phyloP scores from a whole-genome alignment of 208 protist genomes.

The Wallacemonas sp. region DNA sequence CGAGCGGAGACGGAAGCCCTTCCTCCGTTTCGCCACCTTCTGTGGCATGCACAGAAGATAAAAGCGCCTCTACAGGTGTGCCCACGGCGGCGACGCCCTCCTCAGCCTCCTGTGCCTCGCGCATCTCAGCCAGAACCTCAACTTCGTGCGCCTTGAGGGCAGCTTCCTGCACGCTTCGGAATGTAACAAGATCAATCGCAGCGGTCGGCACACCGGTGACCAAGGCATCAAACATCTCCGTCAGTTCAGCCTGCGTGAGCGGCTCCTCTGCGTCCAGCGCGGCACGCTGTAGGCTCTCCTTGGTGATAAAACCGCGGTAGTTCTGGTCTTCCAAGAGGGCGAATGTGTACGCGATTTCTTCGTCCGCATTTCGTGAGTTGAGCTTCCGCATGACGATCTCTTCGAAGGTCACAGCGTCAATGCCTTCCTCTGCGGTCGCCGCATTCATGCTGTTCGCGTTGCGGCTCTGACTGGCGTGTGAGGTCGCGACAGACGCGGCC shows the following conservation, averaged over 20 bases:
- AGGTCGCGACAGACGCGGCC: constrained; percentile 2
- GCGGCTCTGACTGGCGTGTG: neutral
- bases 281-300: constrained; percentile 60
- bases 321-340: constrained; percentile 73
- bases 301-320: constrained; percentile 81
- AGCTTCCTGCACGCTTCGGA: constrained; percentile 52
- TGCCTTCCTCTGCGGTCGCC: constrained; percentile 30
- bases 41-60: neutral
- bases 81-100: too few relatives aligned
- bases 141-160: constrained; percentile 43
- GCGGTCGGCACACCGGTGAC: constrained; percentile 73
- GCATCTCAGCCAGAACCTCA: too few relatives aligned
- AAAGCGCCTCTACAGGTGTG: neutral
- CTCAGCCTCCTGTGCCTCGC: neutral
- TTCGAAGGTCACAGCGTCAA: constrained; percentile 74
- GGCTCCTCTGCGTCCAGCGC: constrained; percentile 64
- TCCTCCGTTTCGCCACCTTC: too few relatives aligned
- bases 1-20: too few relatives aligned
- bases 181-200: constrained; percentile 76
- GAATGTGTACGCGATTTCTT: constrained; percentile 75
- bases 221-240: constrained; percentile 84
- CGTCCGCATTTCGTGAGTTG: constrained; percentile 62
- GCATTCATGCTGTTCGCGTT: neutral
- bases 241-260: constrained; percentile 73
- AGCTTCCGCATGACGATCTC: constrained; percentile 65